Percentiles rank a stretch among this genome's conserved stretches.
phyloP scores from a whole-genome alignment of 441 rosid species.

The Bruguiera hainesii region DNA sequence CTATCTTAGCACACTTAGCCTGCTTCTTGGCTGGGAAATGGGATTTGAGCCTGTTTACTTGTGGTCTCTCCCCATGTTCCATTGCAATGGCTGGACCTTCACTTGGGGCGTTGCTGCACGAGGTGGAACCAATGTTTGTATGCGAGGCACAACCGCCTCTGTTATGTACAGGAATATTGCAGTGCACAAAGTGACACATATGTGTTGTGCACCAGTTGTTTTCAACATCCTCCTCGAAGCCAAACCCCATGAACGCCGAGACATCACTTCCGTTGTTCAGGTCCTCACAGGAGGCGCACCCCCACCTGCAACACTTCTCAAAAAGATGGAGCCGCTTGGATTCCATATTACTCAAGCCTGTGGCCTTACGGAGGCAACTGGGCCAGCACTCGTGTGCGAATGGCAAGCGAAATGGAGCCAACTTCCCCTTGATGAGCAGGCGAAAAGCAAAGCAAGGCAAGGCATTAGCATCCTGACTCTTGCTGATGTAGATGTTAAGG shows the following conservation, averaged over 20 bases:
- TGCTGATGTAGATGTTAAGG: conserved; percentile 56
- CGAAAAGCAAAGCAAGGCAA: conserved; percentile 54
- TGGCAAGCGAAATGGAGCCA: conserved; percentile 62
- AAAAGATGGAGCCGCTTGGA: conserved; percentile 42
- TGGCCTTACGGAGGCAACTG: conserved; percentile 67
- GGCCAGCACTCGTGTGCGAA: conserved; percentile 60
- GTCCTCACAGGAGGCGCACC: conserved; percentile 67
- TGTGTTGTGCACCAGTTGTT: conserved; percentile 67
- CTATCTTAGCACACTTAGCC: conserved; percentile 48
- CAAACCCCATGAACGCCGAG: conserved; percentile 25
- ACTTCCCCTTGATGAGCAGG: conserved; percentile 35
- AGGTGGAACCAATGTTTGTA: conserved; percentile 64
- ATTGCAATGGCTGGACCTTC: conserved; percentile 72
- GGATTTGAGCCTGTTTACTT: conserved; percentile 49
- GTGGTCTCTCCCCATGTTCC: conserved; percentile 83
- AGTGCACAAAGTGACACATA: conserved; percentile 52
- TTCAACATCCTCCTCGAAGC: conserved; percentile 61
- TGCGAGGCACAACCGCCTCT: conserved; percentile 47
- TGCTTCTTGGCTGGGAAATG: conserved; percentile 64
- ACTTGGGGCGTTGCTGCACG: conserved; percentile 67
- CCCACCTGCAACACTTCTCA: conserved; percentile 44
- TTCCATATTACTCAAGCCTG: conserved; percentile 58
- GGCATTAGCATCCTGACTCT: conserved; percentile 50
- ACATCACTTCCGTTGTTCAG: conserved; percentile 29
- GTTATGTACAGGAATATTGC: conserved; percentile 45